A percentile compares a stretch with the other conserved stretches of the same genome.
Evolutionary conservation across 140 eudicot species (phyloP).

Genomic region (Erigeron philadelphicus): DNA sequence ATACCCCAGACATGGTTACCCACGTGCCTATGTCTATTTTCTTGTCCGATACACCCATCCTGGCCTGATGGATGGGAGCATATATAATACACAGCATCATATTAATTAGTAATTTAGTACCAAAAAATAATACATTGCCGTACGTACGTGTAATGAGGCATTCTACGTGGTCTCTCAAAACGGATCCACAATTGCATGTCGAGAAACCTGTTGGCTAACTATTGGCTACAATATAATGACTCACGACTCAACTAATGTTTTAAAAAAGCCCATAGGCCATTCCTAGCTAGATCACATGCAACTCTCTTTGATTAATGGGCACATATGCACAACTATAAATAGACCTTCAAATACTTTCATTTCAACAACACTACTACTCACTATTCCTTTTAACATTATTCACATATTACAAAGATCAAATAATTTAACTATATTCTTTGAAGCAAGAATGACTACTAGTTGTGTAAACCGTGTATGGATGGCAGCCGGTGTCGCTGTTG

Average conservation of each 20-base stretch:
- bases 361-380: no score
- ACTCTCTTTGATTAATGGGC: not conserved
- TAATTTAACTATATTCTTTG: not conserved
- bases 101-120: no score
- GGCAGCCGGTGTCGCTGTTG: conserved; percentile 50
- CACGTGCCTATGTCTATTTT: no score
- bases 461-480: conserved; percentile 41
- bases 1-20: no score
- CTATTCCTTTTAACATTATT: no score
- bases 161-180: not conserved
- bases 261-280: not conserved
- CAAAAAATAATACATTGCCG: no score
- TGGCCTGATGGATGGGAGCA: no score
- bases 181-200: not conserved
- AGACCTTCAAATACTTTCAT: no score
- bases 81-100: no score
- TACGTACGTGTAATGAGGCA: not conserved
- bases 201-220: not conserved
- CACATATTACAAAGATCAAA: not conserved
- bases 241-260: not conserved
- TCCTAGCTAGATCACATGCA: not conserved
- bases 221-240: not conserved
- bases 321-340: no score
- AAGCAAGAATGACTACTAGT: conserved; percentile 25
- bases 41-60: no score